Conservation (phyloP, 495 filamentous ascomycete species). For the Barbatosphaeria neglecta region DNA sequence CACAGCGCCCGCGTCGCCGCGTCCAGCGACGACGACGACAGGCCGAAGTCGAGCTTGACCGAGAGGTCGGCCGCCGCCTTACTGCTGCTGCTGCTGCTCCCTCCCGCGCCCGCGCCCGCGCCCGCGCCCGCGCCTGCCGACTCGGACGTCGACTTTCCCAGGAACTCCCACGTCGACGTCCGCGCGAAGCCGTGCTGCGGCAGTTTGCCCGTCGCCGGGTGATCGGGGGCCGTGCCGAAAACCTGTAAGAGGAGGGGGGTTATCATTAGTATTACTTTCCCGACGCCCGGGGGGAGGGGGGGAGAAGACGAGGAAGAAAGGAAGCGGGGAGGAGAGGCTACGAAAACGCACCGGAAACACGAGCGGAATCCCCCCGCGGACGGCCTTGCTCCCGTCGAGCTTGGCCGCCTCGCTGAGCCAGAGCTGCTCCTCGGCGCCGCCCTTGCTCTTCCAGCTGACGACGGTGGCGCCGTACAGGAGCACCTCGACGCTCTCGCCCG, state of each 20-base stretch:
- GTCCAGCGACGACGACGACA: constrained; percentile 57
- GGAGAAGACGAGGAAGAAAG: neutral
- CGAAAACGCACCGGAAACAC: constrained; percentile 74
- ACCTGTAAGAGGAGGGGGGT: constrained; percentile 39
- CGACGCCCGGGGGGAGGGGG: neutral
- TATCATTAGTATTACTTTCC: constrained; percentile 3
- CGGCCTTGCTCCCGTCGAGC: constrained; percentile 47
- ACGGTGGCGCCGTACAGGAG: constrained; percentile 89
- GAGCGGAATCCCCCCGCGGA: constrained; percentile 74
- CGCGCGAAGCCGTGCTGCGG: constrained; percentile 96
- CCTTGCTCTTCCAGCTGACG: constrained; percentile 75
- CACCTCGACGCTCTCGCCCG: constrained; percentile 74
- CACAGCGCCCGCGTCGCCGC: constrained; percentile 53
- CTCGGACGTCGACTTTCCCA: constrained; percentile 58
- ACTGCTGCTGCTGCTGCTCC: neutral
- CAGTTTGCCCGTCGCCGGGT: constrained; percentile 59
- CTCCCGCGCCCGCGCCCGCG: neutral
- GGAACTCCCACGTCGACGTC: constrained; percentile 64
- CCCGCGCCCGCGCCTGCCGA: constrained; percentile 6
- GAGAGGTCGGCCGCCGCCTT: constrained; percentile 41
- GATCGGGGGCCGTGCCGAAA: constrained; percentile 70
- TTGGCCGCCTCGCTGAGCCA: constrained; percentile 72
- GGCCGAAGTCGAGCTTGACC: constrained; percentile 91
- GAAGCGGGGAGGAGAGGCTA: neutral
- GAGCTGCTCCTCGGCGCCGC: constrained; percentile 65